A percentile compares a stretch with the other conserved stretches of the same genome.
These are phyloP conservation scores for Russula olivacea DNA, from an alignment of 768 basidiomycete genomes.

Conservation along the genomic window DNA sequence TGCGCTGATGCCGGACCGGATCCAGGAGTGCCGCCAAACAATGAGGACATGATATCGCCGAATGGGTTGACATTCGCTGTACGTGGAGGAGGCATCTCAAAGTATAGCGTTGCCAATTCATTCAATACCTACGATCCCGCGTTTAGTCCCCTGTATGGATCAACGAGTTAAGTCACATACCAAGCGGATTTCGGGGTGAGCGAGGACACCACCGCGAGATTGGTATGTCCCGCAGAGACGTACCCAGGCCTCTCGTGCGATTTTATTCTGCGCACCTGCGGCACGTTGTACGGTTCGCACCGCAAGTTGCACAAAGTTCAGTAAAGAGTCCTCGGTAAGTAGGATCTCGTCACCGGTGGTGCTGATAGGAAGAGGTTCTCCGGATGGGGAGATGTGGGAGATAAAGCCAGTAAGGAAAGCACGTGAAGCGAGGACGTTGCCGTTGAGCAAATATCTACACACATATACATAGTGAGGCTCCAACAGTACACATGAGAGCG, in stretches of 20 bases:
- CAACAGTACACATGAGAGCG: conserved; percentile 3
- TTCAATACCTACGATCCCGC: conserved; percentile 46
- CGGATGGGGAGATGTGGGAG: conserved; percentile 49
- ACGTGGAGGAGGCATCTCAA: conserved; percentile 78
- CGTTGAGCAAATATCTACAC: conserved; percentile 71
- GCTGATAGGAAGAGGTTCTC: conserved; percentile 39
- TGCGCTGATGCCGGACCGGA: background rate
- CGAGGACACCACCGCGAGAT: conserved; percentile 57
- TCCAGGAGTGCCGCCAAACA: conserved; percentile 64
- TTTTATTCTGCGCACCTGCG: conserved; percentile 71
- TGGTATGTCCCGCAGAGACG: conserved; percentile 81
- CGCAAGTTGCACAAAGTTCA: conserved; percentile 90
- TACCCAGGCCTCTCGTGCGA: conserved; percentile 77
- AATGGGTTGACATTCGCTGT: conserved; percentile 70
- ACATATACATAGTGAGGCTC: conserved; percentile 29
- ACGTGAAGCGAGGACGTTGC: conserved; percentile 88
- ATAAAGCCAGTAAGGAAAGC: conserved; percentile 85
- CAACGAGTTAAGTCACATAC: conserved; percentile 2
- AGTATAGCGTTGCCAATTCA: conserved; percentile 71
- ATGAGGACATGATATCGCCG: conserved; percentile 80
- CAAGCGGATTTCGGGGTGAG: conserved; percentile 50
- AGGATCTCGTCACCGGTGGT: conserved; percentile 50
- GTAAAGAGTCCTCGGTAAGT: conserved; percentile 63
- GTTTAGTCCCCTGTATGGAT: background rate
- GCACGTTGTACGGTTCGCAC: conserved; percentile 84